A percentile compares a stretch with the other conserved stretches of the same genome.
Conservation (phyloP, 2,329 filamentous ascomycete species). For the Leptographium procerum region DNA sequence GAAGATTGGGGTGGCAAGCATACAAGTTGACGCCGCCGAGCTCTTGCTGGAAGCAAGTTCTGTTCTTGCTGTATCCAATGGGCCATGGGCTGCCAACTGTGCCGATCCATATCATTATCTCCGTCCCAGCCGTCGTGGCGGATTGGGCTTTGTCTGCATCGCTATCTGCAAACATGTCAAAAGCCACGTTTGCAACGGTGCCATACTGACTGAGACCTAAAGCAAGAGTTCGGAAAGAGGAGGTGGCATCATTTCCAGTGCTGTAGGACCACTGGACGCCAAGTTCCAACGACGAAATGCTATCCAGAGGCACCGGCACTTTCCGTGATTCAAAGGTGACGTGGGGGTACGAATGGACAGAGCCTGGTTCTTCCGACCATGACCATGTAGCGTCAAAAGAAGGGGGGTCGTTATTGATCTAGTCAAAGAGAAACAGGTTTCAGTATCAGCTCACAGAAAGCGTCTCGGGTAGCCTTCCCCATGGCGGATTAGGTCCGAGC, state of each 20-base stretch:
- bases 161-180: slow-evolving; percentile 3
- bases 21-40: background rate
- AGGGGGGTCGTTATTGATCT: slow-evolving; percentile 1
- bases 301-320: background rate
- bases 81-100: background rate
- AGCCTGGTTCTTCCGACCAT: background rate
- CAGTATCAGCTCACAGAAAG: background rate
- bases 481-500: background rate
- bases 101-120: slow-evolving; percentile 6
- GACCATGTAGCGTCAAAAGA: slow-evolving; percentile 3
- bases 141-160: background rate
- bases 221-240: background rate
- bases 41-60: background rate
- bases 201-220: background rate
- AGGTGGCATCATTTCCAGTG: background rate
- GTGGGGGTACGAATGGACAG: slow-evolving; percentile 5
- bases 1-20: background rate
- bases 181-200: slow-evolving; percentile 1
- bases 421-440: background rate
- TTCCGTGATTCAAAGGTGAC: background rate
- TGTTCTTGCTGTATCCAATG: background rate
- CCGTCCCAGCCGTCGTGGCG: background rate
- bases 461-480: background rate
- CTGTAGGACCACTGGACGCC: background rate
- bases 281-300: background rate